These are phyloP conservation scores for Alternaria panax DNA, from an alignment of 2,329 filamentous ascomycete species.

Conservation along the genomic window DNA sequence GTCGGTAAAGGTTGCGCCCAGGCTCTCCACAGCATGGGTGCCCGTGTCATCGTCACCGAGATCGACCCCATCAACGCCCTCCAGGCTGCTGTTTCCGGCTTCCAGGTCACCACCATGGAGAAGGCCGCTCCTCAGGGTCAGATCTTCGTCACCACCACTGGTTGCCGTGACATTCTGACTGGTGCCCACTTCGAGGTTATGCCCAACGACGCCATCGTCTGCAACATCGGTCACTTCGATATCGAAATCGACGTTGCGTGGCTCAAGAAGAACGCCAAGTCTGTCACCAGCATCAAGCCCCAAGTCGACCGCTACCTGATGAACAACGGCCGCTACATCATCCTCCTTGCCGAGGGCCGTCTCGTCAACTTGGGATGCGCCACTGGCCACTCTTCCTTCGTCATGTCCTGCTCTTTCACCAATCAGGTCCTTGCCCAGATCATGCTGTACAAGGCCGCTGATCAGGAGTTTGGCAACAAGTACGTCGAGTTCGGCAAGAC, in stretches of 20 bases:
- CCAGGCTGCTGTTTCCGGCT: slow-evolving; percentile 96
- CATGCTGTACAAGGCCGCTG: slow-evolving; percentile 92
- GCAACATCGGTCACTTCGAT: slow-evolving; percentile 99
- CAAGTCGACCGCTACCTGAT: slow-evolving; percentile 98
- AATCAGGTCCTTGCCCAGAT: slow-evolving; percentile 99
- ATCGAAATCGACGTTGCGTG: slow-evolving; percentile 99
- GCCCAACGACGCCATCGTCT: slow-evolving; percentile 97
- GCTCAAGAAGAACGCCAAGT: slow-evolving; percentile 96
- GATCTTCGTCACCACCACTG: slow-evolving; percentile 99
- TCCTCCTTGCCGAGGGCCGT: slow-evolving; percentile 97
- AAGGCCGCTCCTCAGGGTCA: slow-evolving; percentile 88
- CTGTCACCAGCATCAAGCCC: slow-evolving; percentile 98
- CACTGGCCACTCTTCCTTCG: slow-evolving; percentile 98
- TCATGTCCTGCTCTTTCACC: slow-evolving; percentile 99
- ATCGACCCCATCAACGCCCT: slow-evolving; percentile 99
- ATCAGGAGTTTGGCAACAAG: slow-evolving; percentile 87
- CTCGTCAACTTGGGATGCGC: slow-evolving; percentile 99
- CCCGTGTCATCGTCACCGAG: slow-evolving; percentile 94
- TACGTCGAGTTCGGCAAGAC: slow-evolving; percentile 95
- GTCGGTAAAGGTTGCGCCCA: slow-evolving; percentile 98
- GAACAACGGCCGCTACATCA: slow-evolving; percentile 93
- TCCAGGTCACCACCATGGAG: slow-evolving; percentile 97
- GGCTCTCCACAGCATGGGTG: slow-evolving; percentile 96
- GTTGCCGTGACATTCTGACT: slow-evolving; percentile 96
- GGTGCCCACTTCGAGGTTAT: slow-evolving; percentile 93